Percentiles rank a stretch among this genome's conserved stretches.
phyloP scores from a whole-genome alignment of 2,329 filamentous ascomycete genomes.

The Emydomyces testavorans region DNA sequence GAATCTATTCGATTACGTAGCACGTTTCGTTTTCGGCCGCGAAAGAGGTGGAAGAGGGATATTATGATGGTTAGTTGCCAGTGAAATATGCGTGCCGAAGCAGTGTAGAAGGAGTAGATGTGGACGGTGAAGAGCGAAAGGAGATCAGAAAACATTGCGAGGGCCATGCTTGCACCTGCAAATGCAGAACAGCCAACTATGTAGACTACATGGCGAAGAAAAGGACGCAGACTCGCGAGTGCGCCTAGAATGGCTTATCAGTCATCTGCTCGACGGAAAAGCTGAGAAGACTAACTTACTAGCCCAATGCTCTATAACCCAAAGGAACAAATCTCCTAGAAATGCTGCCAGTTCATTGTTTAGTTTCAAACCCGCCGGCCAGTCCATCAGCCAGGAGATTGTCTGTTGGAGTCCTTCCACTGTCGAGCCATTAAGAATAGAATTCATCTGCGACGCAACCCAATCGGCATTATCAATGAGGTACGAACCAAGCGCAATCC shows the following conservation, averaged over 20 bases:
- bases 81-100: slow-evolving; percentile 91
- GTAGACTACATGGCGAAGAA: slow-evolving; percentile 76
- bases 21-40: slow-evolving; percentile 95
- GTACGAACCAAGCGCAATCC: slow-evolving; percentile 89
- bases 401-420: slow-evolving; percentile 78
- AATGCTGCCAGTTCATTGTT: slow-evolving; percentile 92
- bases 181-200: slow-evolving; percentile 92
- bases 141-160: slow-evolving; percentile 88
- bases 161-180: slow-evolving; percentile 91
- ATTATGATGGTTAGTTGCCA: slow-evolving; percentile 97
- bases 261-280: background rate
- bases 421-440: slow-evolving; percentile 66
- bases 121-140: slow-evolving; percentile 84
- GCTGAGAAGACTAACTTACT: slow-evolving; percentile 41
- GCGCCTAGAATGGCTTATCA: slow-evolving; percentile 44
- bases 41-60: slow-evolving; percentile 96
- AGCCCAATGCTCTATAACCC: slow-evolving; percentile 98
- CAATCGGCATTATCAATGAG: slow-evolving; percentile 88
- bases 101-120: slow-evolving; percentile 96
- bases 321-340: slow-evolving; percentile 86
- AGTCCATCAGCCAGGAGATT: slow-evolving; percentile 92
- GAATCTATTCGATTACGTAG: slow-evolving; percentile 95
- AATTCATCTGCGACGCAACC: slow-evolving; percentile 69
- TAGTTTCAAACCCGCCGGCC: slow-evolving; percentile 86
- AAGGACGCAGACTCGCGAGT: slow-evolving; percentile 64